A percentile compares a stretch with the other conserved stretches of the same genome.
These are phyloP conservation scores for Fusarium sororula DNA, from an alignment of 2,329 filamentous ascomycete genomes.

Conservation along the genomic window DNA sequence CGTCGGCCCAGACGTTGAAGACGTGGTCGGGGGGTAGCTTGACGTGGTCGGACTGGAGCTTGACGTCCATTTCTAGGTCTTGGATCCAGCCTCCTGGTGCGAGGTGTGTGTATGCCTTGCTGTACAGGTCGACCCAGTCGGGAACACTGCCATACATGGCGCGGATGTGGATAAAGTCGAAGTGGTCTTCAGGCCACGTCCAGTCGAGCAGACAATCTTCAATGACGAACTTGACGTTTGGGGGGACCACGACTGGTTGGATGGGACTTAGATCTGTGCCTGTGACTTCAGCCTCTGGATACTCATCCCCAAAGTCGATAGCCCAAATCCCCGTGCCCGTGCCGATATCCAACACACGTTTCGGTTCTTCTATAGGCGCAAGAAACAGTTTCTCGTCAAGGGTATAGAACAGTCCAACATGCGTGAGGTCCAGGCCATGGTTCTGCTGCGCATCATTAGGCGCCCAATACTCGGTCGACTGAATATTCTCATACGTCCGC, in stretches of 20 bases:
- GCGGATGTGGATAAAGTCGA: constrained; percentile 69
- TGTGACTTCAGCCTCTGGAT: constrained; percentile 42
- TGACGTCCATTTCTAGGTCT: constrained; percentile 41
- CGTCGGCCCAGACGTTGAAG: constrained; percentile 43
- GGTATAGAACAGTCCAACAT: constrained; percentile 38
- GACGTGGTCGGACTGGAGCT: constrained; percentile 23
- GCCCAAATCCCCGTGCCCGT: constrained; percentile 68
- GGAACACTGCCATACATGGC: constrained; percentile 64
- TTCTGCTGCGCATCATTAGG: constrained; percentile 43
- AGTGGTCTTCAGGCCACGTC: constrained; percentile 53
- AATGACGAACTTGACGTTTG: constrained; percentile 47
- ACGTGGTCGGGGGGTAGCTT: constrained; percentile 28
- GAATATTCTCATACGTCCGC: constrained; percentile 29
- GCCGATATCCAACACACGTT: constrained; percentile 57
- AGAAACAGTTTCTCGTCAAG: constrained; percentile 39
- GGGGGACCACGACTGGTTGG: constrained; percentile 45
- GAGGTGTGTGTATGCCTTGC: constrained; percentile 59
- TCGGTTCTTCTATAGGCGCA: constrained; percentile 36
- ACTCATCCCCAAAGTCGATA: constrained; percentile 46
- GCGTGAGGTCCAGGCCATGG: constrained; percentile 38
- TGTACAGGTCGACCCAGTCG: constrained; percentile 65
- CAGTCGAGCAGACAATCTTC: constrained; percentile 52
- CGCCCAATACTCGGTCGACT: constrained; percentile 37
- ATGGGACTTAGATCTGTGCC: constrained; percentile 50
- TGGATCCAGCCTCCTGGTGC: constrained; percentile 51